Evolutionary conservation across 2,329 filamentous ascomycete species (phyloP).

Genomic region (Lasiodiplodia gonubiensis): DNA sequence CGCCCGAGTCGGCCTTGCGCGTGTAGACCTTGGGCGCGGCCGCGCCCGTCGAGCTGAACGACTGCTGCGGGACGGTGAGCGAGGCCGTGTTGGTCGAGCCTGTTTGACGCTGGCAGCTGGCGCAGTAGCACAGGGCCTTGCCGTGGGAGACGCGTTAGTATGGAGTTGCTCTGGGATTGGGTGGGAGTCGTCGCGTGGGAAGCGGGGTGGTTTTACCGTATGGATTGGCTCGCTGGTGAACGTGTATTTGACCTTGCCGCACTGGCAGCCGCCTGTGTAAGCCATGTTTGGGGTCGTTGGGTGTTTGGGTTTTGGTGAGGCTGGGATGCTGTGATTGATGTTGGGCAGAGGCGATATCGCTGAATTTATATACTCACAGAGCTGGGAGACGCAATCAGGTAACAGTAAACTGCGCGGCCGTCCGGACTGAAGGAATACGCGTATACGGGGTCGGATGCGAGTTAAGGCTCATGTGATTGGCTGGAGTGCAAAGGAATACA

Average conservation of each 20-base stretch:
- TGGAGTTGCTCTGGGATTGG: no score
- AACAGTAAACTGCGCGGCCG: no score
- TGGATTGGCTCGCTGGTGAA: constrained; percentile 52
- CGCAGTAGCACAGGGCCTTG: not conserved
- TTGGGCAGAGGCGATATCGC: no score
- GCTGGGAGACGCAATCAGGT: no score
- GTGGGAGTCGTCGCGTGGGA: no score
- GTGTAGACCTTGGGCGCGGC: not conserved
- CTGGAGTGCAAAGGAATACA: no score
- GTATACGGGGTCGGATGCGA: no score
- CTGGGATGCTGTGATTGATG: no score
- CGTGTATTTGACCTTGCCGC: constrained; percentile 56
- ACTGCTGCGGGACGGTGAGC: not conserved
- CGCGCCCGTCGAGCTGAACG: not conserved
- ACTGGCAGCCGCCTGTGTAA: constrained; percentile 55
- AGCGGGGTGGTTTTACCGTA: not conserved
- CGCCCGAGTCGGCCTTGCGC: not conserved
- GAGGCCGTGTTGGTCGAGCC: not conserved
- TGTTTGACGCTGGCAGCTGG: not conserved
- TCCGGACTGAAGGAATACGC: no score
- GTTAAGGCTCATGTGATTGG: no score
- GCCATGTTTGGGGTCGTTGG: constrained; percentile 36
- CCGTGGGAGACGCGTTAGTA: no score
- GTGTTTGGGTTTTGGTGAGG: not conserved
- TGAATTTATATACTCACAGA: no score